Conservation (phyloP, 331 rosid genomes). For the Ulmus americana region DNA sequence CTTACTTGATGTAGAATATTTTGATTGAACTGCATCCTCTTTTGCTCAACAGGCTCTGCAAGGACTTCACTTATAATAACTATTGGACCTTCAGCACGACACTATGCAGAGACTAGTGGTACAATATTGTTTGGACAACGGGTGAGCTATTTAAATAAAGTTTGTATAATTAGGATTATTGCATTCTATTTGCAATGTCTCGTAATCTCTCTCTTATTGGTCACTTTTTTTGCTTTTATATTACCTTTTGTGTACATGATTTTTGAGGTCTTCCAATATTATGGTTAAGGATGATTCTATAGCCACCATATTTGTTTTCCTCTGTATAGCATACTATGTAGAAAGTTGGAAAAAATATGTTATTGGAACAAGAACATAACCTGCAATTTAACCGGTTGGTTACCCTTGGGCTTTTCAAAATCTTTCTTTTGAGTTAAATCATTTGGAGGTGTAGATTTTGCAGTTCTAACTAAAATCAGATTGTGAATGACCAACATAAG, state of each 20-base stretch:
- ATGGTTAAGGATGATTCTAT: too few species aligned
- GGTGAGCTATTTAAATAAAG: constrained; percentile 35
- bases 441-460: too few species aligned
- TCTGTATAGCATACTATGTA: too few species aligned
- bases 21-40: constrained; percentile 5
- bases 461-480: too few species aligned
- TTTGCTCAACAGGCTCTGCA: constrained; percentile 47
- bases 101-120: constrained; percentile 54
- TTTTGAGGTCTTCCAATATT: background rate
- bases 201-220: background rate
- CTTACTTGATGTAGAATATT: background rate
- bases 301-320: too few species aligned
- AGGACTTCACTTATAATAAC: constrained; percentile 67
- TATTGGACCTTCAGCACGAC: constrained; percentile 56
- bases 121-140: constrained; percentile 66
- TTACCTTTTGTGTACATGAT: background rate
- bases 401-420: too few species aligned
- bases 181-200: background rate
- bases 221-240: constrained; percentile 1
- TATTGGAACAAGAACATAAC: too few species aligned
- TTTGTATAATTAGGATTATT: background rate
- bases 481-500: too few species aligned
- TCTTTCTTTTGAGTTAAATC: too few species aligned
- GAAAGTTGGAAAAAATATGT: too few species aligned
- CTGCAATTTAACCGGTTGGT: too few species aligned